A percentile compares a stretch with the other conserved stretches of the same genome.
Conservation (phyloP, 805 yeast species). For the Cyberlindnera mycetangii region DNA sequence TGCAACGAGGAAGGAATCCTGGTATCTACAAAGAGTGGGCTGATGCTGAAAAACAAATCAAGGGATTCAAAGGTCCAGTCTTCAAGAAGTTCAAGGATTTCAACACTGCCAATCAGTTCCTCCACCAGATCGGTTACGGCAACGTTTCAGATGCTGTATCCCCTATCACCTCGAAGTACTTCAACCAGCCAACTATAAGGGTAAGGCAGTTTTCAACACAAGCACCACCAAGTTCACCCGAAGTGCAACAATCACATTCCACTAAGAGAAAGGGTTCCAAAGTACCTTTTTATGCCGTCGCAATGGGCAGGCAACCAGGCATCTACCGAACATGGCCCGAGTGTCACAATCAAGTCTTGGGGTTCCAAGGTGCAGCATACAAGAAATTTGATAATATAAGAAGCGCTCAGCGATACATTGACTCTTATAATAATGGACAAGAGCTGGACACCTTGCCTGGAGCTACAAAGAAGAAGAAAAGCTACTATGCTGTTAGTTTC, state of each 20-base stretch:
- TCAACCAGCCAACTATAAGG: not conserved
- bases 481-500: constrained; percentile 34
- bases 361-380: constrained; percentile 33
- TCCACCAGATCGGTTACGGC: not conserved
- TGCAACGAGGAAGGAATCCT: constrained; percentile 43
- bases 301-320: constrained; percentile 51
- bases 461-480: not conserved
- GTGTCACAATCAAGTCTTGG: constrained; percentile 49
- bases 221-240: not conserved
- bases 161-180: not conserved
- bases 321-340: constrained; percentile 59
- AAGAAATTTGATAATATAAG: constrained; percentile 39
- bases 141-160: not conserved
- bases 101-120: not conserved
- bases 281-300: constrained; percentile 48
- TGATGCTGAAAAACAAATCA: constrained; percentile 48
- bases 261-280: not conserved
- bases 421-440: not conserved
- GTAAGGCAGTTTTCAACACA: not conserved
- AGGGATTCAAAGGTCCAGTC: constrained; percentile 36
- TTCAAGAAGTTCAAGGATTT: constrained; percentile 41
- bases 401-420: constrained; percentile 49
- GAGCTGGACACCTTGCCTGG: not conserved
- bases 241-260: not conserved
- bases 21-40: constrained; percentile 55